Evolutionary conservation across 495 filamentous ascomycete species (phyloP), one percentile per base, ranked within the genome.

Genomic region (Talaromyces thailandensis): DNA sequence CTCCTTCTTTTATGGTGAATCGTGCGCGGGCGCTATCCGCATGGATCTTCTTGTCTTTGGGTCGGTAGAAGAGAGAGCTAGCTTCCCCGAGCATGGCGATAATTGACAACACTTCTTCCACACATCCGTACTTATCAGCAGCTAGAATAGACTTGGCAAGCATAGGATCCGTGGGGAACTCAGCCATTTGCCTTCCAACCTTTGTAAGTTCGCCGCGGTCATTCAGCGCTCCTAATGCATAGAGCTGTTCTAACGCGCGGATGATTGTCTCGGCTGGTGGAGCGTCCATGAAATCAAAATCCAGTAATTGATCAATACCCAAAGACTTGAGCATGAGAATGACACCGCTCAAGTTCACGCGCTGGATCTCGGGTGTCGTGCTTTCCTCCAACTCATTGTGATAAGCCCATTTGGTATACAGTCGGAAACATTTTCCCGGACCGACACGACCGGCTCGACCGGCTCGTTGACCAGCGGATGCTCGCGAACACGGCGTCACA

Each of bases 221-320:
- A 70, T 96, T 96, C 37, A 98, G 80, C 0, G 93, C 91, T 8
- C 91, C 91, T 1, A 98, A 82, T 1, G 92, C 92, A 69, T 96
- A 98, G 21, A 98, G 84, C 68, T 95, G 88, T 69, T 97, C 94
- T 56, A 98, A 75, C 1, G 92, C 91, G 23, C 89, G 86, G 69
- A 97, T 96, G 56, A 98, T 84, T 8, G 91, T 91, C 70, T 96
- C 93, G 0, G 92, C 88, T 0, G 93, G 89, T 1, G 94, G 94
- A 0, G 93, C 88, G 68, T 98, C 94, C 84, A 98, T 92, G 70
- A 96, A 98, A 68, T 98, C 94, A 66, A 98, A 98, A 45, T 93
- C 87, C 11, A 98, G 82, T 0, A 98, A 83, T 65, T 98, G 88
- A 69, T 96, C 93, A 69, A 98, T 96, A 12, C 95, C 95, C 14